phyloP scores from a whole-genome alignment of 2,329 filamentous ascomycete genomes.

The Sarocladium oryzae region DNA sequence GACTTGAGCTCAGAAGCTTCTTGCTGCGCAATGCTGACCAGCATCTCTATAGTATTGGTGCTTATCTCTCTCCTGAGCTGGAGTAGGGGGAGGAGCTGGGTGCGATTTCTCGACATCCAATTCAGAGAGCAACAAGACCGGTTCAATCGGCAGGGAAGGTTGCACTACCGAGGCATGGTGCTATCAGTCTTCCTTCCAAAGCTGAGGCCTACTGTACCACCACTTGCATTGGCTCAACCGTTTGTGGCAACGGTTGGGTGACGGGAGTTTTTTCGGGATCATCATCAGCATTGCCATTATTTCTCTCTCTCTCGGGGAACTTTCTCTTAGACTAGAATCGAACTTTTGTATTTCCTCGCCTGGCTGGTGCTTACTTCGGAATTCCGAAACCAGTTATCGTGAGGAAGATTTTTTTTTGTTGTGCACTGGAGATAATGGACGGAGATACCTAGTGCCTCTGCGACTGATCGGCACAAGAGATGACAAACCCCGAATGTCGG shows the following conservation, averaged over 20 bases:
- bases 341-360: conserved; percentile 2
- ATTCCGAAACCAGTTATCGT: no score
- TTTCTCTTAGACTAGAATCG: no score
- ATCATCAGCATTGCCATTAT: background rate
- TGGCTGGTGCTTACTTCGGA: no score
- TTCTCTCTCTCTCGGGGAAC: background rate
- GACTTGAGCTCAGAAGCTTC: background rate
- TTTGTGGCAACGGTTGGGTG: background rate
- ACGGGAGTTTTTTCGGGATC: conserved; percentile 3
- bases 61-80: conserved; percentile 5
- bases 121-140: no score
- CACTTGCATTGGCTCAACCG: conserved; percentile 2
- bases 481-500: background rate
- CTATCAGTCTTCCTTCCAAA: background rate
- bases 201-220: background rate
- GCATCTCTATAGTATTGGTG: background rate
- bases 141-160: no score
- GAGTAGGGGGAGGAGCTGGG: conserved; percentile 4
- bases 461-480: no score
- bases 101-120: no score
- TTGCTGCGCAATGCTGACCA: background rate
- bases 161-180: background rate
- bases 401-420: no score
- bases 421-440: no score
- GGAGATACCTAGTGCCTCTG: no score